Conservation (phyloP, 179 eudicot species). For the Amaranthus tricolor region DNA sequence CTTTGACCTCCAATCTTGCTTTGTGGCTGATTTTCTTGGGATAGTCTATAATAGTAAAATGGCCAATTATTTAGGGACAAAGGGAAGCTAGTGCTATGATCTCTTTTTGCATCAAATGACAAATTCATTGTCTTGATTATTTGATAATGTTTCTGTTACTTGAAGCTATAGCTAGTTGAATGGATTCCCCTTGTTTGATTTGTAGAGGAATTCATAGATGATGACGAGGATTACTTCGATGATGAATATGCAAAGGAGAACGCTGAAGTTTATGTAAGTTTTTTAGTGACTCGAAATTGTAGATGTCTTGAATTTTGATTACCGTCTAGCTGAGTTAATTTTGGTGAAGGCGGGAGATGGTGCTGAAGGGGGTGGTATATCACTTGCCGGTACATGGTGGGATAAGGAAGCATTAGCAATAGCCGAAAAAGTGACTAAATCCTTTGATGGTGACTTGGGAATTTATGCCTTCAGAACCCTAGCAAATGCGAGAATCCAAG, state of each 20-base stretch:
- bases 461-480: constrained; percentile 81
- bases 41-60: too few relatives aligned
- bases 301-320: not conserved
- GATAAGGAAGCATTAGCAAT: constrained; percentile 72
- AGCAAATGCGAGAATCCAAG: constrained; percentile 54
- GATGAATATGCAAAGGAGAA: constrained; percentile 58
- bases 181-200: constrained; percentile 14
- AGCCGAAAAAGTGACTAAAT: constrained; percentile 57
- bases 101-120: too few relatives aligned
- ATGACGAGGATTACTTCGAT: constrained; percentile 51
- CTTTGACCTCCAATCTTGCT: too few relatives aligned
- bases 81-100: too few relatives aligned
- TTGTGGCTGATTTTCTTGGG: too few relatives aligned
- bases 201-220: constrained; percentile 50
- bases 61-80: too few relatives aligned
- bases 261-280: constrained; percentile 62
- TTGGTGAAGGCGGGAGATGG: constrained; percentile 78
- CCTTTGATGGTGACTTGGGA: constrained; percentile 65
- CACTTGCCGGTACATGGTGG: constrained; percentile 79
- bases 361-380: constrained; percentile 82
- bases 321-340: not conserved
- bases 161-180: not conserved
- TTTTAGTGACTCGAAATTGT: not conserved
- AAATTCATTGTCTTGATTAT: not conserved
- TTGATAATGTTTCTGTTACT: not conserved